Percentiles rank a stretch among this genome's conserved stretches.
phyloP scores from a whole-genome alignment of 2,329 filamentous ascomycete species.

The Aureobasidium melanogenum region DNA sequence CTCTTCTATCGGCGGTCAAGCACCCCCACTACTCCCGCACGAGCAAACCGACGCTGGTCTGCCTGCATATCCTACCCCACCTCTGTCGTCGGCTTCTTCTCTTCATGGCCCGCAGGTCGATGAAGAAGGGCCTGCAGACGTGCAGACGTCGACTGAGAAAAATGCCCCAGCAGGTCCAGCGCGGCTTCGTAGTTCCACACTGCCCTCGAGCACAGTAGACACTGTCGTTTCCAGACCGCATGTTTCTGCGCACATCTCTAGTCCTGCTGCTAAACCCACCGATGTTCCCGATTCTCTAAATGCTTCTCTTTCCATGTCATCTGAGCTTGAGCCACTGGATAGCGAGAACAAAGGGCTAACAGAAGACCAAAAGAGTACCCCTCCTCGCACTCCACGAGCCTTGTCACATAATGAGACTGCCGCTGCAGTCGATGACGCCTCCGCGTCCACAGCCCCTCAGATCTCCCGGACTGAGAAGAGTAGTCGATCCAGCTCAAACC shows the following conservation, averaged over 20 bases:
- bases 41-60: conserved; percentile 20
- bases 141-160: conserved; percentile 8
- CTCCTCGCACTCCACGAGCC: conserved; percentile 80
- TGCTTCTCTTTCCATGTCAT: conserved; percentile 37
- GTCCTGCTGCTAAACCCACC: conserved; percentile 48
- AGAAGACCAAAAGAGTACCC: conserved; percentile 77
- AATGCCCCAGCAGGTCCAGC: conserved; percentile 20
- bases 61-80: conserved; percentile 31
- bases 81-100: conserved; percentile 33
- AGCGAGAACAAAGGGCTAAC: conserved; percentile 67
- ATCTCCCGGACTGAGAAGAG: conserved; percentile 27
- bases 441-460: conserved; percentile 35
- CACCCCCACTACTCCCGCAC: conserved; percentile 28
- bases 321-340: conserved; percentile 46
- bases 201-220: conserved; percentile 47
- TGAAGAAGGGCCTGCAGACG: conserved; percentile 16
- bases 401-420: conserved; percentile 47
- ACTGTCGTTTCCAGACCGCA: conserved; percentile 54
- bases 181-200: conserved; percentile 28
- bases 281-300: conserved; percentile 34
- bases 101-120: conserved; percentile 23
- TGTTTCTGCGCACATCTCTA: conserved; percentile 63
- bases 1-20: conserved; percentile 14
- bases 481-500: conserved; percentile 26
- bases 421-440: conserved; percentile 18